Evolutionary conservation across 2,329 filamentous ascomycete species (phyloP), one percentile per base, ranked within the genome.

Genomic region (Calonectria honghensis): DNA sequence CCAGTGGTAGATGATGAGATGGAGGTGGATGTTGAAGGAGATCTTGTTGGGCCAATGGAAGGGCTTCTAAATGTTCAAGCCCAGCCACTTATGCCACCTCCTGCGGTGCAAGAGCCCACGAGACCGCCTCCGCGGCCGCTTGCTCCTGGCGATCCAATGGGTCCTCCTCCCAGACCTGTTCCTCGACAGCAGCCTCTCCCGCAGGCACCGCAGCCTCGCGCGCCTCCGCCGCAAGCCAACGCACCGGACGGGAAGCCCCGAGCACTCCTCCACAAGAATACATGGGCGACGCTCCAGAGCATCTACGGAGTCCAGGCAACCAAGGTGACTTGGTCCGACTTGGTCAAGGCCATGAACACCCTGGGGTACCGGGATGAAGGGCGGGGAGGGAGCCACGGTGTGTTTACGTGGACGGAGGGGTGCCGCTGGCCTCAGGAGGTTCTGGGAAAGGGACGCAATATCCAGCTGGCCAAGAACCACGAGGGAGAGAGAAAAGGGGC

Each of bases 401-500:
- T 70, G 14, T 77, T 77, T 37, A 39, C 37, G 13, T 45, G 74
- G 57, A 76, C 72, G 3, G 3, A 4, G 1, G 6, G 2, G 1
- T 71, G 72, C 6, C 74, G 74, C 5, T 76, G 74, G 75, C 31
- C n/a, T 3, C 20, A 29, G 7, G 50, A 54, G 2, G 29, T 2
- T 18, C 41, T 77, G 54, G 50, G 59, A 13, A 73, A 73, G 31
- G 77, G 69, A 2, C 71, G 73, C 27, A 76, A 73, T 2, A 50
- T 79, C 11, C 67, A 72, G 31, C 24, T 79, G 18, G 52, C 75
- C 24, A 73, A 66, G 39, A 74, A 71, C 18, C 76, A 79, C 24
- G 75, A 70, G 11, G 75, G 73, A 4, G 27, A 27, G 20, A 65
- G 50, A 24, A 48, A 37, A 41, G 50, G 24, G 5, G 75, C 51